Base-by-base conservation (phyloP, 768 basidiomycete genomes). In the Cystobasidium ongulense region DNA sequence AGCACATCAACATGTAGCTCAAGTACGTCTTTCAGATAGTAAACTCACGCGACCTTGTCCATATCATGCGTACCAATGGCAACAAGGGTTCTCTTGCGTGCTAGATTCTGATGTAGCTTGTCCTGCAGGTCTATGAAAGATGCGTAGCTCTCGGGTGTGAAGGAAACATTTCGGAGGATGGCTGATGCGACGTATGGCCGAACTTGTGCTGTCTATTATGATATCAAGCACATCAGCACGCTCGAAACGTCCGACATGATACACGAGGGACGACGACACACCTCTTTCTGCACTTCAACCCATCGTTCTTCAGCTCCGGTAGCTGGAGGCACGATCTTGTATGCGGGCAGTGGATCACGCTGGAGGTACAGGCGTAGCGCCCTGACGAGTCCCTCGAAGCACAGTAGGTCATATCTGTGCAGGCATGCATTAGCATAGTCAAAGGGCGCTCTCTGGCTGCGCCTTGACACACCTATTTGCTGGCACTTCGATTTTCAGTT, bases 51-150 rank as follows among this genome's bases (percentile, higher is more conserved):
- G 68, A 99, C 82, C 1, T 90, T 91, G 81, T 97, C 93, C 62
- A 99, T 82, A 82, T 99, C 96, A 77, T 99, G 96, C 1, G 96
- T 99, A 72, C 96, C 96, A 76, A 99, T 96, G 23, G 96, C 87
- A 59, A 95, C 96, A 53, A 99, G 86, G 79, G 90, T 90, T 72
- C 96, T 85, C 76, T 89, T 85, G 72, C 96, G 85, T 79, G 91
- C 93, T 38, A 99, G 86, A 81, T 99, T 99, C 79, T 94, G 90
- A 80, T 99, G 96, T 63, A 99, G 85, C 82, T 98, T 99, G 80
- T 99, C 96, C 83, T 99, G 96, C n/a, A 99, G 84, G 80, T 98
- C 96, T 78, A 99, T 95, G 86, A 99, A 98, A 75, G 91, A 93
- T 29, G 89, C 90, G 80, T 98, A 98, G 43, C 91, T 92, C 64